phyloP scores from a whole-genome alignment of 2,329 filamentous ascomycete genomes.

The Arthroderma sp. region DNA sequence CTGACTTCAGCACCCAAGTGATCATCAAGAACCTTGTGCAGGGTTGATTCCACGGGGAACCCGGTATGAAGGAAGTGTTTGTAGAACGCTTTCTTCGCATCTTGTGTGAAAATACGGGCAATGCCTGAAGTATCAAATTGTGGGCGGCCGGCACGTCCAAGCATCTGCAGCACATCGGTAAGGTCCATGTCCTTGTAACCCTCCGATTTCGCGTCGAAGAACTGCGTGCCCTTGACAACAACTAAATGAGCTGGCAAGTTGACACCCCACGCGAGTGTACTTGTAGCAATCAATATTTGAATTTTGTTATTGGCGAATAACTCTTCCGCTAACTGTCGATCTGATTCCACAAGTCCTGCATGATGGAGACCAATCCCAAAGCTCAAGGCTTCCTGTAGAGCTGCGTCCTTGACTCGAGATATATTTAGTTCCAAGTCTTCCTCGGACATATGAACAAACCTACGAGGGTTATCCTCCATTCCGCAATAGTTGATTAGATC shows the following conservation, averaged over 20 bases:
- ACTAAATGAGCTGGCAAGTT: conserved; percentile 94
- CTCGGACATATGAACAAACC: conserved; percentile 88
- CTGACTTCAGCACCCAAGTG: conserved; percentile 92
- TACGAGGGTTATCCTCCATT: conserved; percentile 93
- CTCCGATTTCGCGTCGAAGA: conserved; percentile 94
- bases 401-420: conserved; percentile 82
- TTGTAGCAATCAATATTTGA: conserved; percentile 89
- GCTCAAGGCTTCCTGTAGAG: conserved; percentile 81
- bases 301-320: conserved; percentile 97
- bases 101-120: conserved; percentile 92
- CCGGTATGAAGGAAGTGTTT: conserved; percentile 98
- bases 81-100: conserved; percentile 97
- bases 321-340: conserved; percentile 83
- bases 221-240: conserved; percentile 96
- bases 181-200: conserved; percentile 98
- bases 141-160: conserved; percentile 85
- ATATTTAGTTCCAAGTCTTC: conserved; percentile 84
- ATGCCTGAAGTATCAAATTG: conserved; percentile 96
- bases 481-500: conserved; percentile 96
- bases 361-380: conserved; percentile 97
- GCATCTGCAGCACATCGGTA: conserved; percentile 95
- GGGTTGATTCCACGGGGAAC: conserved; percentile 90
- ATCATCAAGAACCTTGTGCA: conserved; percentile 94
- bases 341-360: conserved; percentile 88
- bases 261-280: conserved; percentile 94